Evolutionary conservation across 257 asterid species (phyloP), one percentile per base, ranked within the genome.

Genomic region (Jasminum sambac): DNA sequence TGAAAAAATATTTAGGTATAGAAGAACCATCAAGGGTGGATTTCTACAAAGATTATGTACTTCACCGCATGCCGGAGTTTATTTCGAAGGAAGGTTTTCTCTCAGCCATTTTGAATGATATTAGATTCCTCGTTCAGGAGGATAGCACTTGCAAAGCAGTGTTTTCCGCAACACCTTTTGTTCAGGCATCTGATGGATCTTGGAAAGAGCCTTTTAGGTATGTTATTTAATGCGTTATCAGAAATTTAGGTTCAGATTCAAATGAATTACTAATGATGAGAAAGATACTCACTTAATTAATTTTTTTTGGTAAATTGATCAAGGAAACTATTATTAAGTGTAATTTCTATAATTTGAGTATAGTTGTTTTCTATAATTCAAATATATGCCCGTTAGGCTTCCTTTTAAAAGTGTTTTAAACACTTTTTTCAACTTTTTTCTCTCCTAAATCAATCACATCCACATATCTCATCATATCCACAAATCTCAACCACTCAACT

Each of bases 181-280:
- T 93, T 74, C 86, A 82, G 81, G 83, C 95, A 17, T 70, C 80
- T 40, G 87, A 86, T 74, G 95, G 97, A 77, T 70, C 89, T 50
- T 93, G 96, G 98, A 87, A 78, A 77, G 95, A 90, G 81, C 96
- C 98, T 69, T 82, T 63, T 85, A 93, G 97, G 97, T 90, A 44
- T 37, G 78, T 83, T 62, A 74, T 76, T 66, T 39, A n/a, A 66
- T 69, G 43, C 30, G 21, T 67, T 44, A 48, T 44, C 70, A 60
- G 57, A 57, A 64, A 67, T 38, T 59, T 24, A 13, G 58, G 10
- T 14, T 14, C 69, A 70, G 70, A 19, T 70, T 39, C 43, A 59
- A 57, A 34, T 6, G 44, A 40, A 40, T 40, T 2, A 40, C 11
- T 40, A 40, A 11, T 40, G 44, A 40, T 40, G 44, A 40, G 1